These are phyloP conservation scores for Sinapis alba DNA, from an alignment of 441 rosid species.

Conservation along the genomic window DNA sequence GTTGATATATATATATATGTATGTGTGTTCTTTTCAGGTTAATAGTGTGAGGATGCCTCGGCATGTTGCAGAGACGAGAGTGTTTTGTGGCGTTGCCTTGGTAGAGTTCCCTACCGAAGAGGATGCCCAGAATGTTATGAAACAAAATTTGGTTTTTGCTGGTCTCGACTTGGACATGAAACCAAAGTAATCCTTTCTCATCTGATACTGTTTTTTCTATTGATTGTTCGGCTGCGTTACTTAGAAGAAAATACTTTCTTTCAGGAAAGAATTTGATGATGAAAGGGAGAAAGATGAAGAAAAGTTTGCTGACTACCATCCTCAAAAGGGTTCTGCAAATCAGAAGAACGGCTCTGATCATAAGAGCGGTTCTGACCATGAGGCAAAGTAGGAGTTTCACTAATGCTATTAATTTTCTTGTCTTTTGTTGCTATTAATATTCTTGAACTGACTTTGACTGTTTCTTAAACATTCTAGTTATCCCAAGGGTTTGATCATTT, in stretches of 20 bases:
- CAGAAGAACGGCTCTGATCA: conserved; percentile 43
- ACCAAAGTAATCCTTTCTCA: conserved; percentile 58
- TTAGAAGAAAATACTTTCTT: background rate
- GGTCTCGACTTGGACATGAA: conserved; percentile 69
- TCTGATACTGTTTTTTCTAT: background rate
- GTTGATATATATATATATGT: conserved; percentile 43
- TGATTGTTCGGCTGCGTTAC: conserved; percentile 2
- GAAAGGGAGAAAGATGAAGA: conserved; percentile 54
- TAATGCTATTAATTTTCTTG: background rate
- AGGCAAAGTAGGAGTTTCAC: conserved; percentile 37
- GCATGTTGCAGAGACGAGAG: conserved; percentile 66
- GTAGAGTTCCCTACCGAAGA: conserved; percentile 73
- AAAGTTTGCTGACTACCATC: conserved; percentile 44
- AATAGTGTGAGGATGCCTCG: conserved; percentile 88
- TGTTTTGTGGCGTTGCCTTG: conserved; percentile 75
- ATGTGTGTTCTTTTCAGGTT: no score
- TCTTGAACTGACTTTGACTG: conserved; percentile 18
- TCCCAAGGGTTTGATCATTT: conserved; percentile 84
- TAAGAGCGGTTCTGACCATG: conserved; percentile 39
- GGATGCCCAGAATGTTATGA: conserved; percentile 62
- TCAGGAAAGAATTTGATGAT: conserved; percentile 75
- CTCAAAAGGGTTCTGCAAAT: conserved; percentile 38
- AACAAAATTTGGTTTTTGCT: conserved; percentile 59
- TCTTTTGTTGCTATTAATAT: background rate
- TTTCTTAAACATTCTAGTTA: conserved; percentile 50